These are phyloP conservation scores for Wickerhamiella lipophila DNA, from an alignment of 805 yeast species.

Conservation along the genomic window DNA sequence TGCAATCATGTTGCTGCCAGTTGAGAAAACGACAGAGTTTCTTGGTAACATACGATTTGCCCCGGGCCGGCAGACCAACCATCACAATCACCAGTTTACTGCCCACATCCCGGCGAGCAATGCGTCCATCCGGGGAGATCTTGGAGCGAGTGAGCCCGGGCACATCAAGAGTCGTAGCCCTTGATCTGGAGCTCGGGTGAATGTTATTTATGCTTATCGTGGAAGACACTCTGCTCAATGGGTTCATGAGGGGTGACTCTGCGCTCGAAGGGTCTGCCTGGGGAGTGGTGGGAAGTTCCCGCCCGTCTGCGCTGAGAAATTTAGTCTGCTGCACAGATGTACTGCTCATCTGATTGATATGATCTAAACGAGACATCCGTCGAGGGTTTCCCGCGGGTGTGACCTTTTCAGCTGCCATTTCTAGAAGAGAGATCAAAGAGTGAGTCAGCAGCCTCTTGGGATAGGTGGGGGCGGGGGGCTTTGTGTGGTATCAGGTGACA, in stretches of 20 bases:
- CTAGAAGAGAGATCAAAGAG: background rate
- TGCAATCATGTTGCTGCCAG: slow-evolving; percentile 85
- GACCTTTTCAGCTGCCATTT: background rate
- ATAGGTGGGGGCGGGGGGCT: no score
- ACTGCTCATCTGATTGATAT: slow-evolving; percentile 19
- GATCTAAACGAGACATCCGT: slow-evolving; percentile 18
- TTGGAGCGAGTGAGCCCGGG: slow-evolving; percentile 84
- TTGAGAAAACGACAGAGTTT: slow-evolving; percentile 80
- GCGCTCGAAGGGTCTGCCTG: slow-evolving; percentile 18
- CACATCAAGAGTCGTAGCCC: slow-evolving; percentile 77
- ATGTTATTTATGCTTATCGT: background rate
- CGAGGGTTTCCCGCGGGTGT: slow-evolving; percentile 4
- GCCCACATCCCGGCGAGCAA: slow-evolving; percentile 47
- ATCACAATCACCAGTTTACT: slow-evolving; percentile 81
- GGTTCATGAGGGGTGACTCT: slow-evolving; percentile 17
- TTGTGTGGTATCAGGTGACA: no score
- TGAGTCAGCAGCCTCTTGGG: background rate
- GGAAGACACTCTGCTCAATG: slow-evolving; percentile 10
- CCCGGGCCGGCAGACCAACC: slow-evolving; percentile 94
- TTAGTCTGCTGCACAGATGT: slow-evolving; percentile 14
- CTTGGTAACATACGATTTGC: slow-evolving; percentile 86
- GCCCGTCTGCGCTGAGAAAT: slow-evolving; percentile 9
- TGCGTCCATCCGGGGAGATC: slow-evolving; percentile 53
- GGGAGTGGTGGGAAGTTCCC: background rate
- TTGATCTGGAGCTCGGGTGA: slow-evolving; percentile 10